A percentile compares a stretch with the other conserved stretches of the same genome.
phyloP scores from a whole-genome alignment of 169 alveolate genomes.

The Babesia ovis region DNA sequence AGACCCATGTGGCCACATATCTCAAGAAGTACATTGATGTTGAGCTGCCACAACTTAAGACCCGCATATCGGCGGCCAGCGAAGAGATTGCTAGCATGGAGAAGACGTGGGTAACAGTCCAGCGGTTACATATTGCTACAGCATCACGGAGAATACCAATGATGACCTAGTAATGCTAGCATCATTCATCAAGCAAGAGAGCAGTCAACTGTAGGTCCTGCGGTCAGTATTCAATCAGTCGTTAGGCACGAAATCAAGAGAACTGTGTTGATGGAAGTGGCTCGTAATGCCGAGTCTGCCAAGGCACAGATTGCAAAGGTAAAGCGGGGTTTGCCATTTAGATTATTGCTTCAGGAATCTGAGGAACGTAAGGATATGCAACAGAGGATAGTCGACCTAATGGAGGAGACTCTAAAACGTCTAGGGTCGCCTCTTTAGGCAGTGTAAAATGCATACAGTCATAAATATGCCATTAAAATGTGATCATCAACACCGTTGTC shows the following conservation, averaged over 20 bases:
- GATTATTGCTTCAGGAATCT: constrained; percentile 32
- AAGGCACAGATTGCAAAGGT: constrained; percentile 53
- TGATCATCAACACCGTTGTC: too few relatives aligned
- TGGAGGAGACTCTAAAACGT: constrained; percentile 67
- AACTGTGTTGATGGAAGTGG: constrained; percentile 20
- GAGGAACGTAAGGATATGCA: constrained; percentile 63
- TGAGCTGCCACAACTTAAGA: constrained; percentile 57
- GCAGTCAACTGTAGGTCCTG: constrained; percentile 43
- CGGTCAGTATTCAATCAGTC: too few relatives aligned
- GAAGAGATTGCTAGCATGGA: constrained; percentile 49
- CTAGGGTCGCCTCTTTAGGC: constrained; percentile 57
- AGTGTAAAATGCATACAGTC: too few relatives aligned
- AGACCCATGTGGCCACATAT: constrained; percentile 56
- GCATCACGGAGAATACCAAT: constrained; percentile 40
- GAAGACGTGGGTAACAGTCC: constrained; percentile 23
- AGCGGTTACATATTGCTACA: neutral
- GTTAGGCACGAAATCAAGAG: constrained; percentile 50
- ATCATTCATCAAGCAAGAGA: constrained; percentile 50
- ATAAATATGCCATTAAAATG: too few relatives aligned
- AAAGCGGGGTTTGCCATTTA: neutral
- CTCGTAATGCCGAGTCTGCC: constrained; percentile 17
- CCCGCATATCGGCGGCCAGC: constrained; percentile 21
- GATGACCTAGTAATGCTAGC: constrained; percentile 62
- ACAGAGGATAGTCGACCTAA: constrained; percentile 34
- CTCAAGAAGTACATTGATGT: constrained; percentile 43